These are phyloP conservation scores for Begonia masoniana DNA, from an alignment of 306 rosid genomes.

Conservation along the genomic window DNA sequence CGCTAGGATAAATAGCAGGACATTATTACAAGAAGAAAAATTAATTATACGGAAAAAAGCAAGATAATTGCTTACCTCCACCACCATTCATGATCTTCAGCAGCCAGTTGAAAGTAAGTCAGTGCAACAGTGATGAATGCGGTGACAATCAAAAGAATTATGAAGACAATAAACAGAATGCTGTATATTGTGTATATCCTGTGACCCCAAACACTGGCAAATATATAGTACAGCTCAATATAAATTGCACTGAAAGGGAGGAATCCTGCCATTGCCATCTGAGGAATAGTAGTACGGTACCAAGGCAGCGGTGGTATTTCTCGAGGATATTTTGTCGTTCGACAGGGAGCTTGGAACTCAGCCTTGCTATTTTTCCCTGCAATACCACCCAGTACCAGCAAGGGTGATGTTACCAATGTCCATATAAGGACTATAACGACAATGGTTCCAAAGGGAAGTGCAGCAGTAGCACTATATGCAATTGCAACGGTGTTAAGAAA, in stretches of 20 bases:
- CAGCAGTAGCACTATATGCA: slow-evolving; percentile 88
- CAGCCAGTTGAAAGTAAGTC: slow-evolving; percentile 97
- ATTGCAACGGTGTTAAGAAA: slow-evolving; percentile 96
- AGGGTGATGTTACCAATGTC: slow-evolving; percentile 86
- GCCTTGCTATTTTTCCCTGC: slow-evolving; percentile 88
- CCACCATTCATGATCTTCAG: slow-evolving; percentile 99
- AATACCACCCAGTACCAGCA: slow-evolving; percentile 93
- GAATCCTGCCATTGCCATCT: slow-evolving; percentile 99
- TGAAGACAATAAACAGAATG: slow-evolving; percentile 84
- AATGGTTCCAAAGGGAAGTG: slow-evolving; percentile 93
- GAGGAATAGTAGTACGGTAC: slow-evolving; percentile 85
- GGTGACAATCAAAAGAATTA: slow-evolving; percentile 89
- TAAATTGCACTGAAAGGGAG: slow-evolving; percentile 97
- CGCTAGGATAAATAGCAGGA: no score
- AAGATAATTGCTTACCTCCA: slow-evolving; percentile 57
- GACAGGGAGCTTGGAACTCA: slow-evolving; percentile 90
- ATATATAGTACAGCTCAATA: slow-evolving; percentile 93
- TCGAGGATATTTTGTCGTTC: slow-evolving; percentile 89
- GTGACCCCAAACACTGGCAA: slow-evolving; percentile 99
- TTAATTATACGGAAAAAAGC: neutral
- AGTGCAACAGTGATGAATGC: slow-evolving; percentile 97
- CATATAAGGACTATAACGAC: slow-evolving; percentile 88
- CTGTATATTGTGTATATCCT: slow-evolving; percentile 95
- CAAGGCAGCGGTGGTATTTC: slow-evolving; percentile 88
- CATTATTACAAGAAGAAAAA: no score